These are phyloP conservation scores for Ehretia macrophylla DNA, from an alignment of 257 asterid species.

Conservation along the genomic window DNA sequence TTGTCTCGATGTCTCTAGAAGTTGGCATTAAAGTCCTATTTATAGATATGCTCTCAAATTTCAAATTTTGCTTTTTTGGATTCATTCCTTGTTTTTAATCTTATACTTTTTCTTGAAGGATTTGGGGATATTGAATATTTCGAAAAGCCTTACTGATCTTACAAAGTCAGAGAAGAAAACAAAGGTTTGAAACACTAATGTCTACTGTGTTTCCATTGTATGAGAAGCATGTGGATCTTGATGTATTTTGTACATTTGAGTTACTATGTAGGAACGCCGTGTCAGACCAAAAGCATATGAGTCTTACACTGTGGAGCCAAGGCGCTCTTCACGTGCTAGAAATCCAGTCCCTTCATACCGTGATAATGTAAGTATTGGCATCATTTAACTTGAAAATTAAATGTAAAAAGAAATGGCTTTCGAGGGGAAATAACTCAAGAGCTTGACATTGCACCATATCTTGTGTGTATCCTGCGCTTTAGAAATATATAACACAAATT, in stretches of 20 bases:
- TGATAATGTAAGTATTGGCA: constrained; percentile 58
- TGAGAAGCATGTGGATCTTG: not conserved
- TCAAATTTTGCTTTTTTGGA: too few relatives aligned
- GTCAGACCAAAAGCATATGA: constrained; percentile 27
- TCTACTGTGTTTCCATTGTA: constrained; percentile 8
- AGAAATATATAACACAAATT: not conserved
- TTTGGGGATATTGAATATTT: constrained; percentile 62
- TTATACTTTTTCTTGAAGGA: constrained; percentile 39
- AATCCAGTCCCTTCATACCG: constrained; percentile 56
- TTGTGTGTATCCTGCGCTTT: too few relatives aligned
- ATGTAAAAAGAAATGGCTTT: not conserved
- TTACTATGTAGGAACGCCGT: constrained; percentile 33
- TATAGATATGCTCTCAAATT: too few relatives aligned
- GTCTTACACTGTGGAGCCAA: constrained; percentile 50
- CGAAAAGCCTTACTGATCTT: constrained; percentile 50
- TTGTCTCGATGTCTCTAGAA: too few relatives aligned
- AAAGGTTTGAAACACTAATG: constrained; percentile 38
- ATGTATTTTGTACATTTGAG: not conserved
- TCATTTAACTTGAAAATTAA: not conserved
- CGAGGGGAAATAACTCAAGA: not conserved
- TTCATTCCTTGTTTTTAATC: too few relatives aligned
- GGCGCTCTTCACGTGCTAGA: constrained; percentile 81
- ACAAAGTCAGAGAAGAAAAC: constrained; percentile 51
- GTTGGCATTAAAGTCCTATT: too few relatives aligned
- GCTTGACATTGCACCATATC: not conserved